phyloP scores from a whole-genome alignment of 2,329 filamentous ascomycete genomes.

The Alternaria panax region DNA sequence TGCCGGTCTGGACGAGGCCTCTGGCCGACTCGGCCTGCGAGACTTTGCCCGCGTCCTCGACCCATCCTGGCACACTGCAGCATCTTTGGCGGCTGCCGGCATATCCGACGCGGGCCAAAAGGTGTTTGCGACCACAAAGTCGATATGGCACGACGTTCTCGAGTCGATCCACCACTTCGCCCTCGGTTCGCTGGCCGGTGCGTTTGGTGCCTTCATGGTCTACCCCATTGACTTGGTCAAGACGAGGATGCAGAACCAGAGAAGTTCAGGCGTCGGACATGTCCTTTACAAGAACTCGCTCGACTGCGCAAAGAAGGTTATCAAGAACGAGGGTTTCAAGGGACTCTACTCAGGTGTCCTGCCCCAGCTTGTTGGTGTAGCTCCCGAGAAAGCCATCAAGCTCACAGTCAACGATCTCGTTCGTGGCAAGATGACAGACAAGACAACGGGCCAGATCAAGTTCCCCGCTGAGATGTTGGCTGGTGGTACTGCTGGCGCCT shows the following conservation, averaged over 20 bases:
- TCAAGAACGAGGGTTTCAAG: conserved; percentile 87
- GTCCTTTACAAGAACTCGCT: conserved; percentile 95
- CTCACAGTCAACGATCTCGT: conserved; percentile 97
- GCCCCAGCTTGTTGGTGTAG: conserved; percentile 94
- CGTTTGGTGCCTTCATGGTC: conserved; percentile 99
- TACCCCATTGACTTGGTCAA: conserved; percentile 99
- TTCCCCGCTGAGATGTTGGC: conserved; percentile 78
- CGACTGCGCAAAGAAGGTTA: conserved; percentile 92
- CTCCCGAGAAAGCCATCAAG: conserved; percentile 99
- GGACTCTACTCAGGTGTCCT: conserved; percentile 94
- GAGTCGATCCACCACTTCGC: conserved; percentile 90
- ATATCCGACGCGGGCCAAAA: conserved; percentile 58
- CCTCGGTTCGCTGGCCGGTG: conserved; percentile 88
- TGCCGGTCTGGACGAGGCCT: conserved; percentile 87
- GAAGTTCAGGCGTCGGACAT: conserved; percentile 78
- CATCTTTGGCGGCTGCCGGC: conserved; percentile 58
- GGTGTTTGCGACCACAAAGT: conserved; percentile 63
- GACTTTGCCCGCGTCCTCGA: conserved; percentile 97
- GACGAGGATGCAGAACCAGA: conserved; percentile 98
- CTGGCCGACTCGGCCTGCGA: conserved; percentile 78
- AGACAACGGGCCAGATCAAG: conserved; percentile 75
- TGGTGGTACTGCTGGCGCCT: conserved; percentile 87
- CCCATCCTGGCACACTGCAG: conserved; percentile 81
- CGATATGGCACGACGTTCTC: conserved; percentile 68
- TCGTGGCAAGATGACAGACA: conserved; percentile 75